Evolutionary conservation across 1,284 basidiomycete genomes (phyloP).

Genomic region (Erythrobasidium hasegawianum): DNA sequence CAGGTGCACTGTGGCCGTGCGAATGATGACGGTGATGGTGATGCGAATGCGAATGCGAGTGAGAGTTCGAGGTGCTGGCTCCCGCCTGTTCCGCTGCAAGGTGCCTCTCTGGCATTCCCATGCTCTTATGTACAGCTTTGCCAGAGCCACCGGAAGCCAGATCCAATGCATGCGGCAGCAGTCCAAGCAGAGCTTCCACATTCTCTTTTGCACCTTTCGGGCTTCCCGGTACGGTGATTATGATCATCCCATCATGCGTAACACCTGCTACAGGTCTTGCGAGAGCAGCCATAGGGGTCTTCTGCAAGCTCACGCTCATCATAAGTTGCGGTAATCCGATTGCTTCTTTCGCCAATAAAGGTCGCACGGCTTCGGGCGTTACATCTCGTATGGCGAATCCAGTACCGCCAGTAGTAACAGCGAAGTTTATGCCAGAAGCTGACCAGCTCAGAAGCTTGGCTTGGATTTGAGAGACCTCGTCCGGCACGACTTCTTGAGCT

Average conservation of each 20-base stretch:
- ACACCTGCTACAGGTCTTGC: slow-evolving; percentile 77
- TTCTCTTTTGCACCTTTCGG: slow-evolving; percentile 78
- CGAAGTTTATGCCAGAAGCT: slow-evolving; percentile 49
- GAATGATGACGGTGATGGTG: slow-evolving; percentile 50
- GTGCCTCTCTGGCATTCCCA: slow-evolving; percentile 19
- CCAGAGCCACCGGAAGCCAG: slow-evolving; percentile 69
- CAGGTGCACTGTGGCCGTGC: slow-evolving; percentile 42
- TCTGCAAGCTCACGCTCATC: slow-evolving; percentile 62
- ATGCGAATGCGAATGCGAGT: slow-evolving; percentile 3
- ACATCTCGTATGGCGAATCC: slow-evolving; percentile 60
- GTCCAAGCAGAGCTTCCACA: slow-evolving; percentile 60
- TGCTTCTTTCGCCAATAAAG: slow-evolving; percentile 68
- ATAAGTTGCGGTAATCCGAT: slow-evolving; percentile 74
- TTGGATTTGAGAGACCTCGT: slow-evolving; percentile 59
- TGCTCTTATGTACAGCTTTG: slow-evolving; percentile 55
- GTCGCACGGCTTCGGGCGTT: slow-evolving; percentile 54
- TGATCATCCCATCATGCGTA: slow-evolving; percentile 57
- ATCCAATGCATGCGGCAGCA: slow-evolving; percentile 63
- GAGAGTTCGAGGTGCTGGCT: background rate
- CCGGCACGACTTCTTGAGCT: slow-evolving; percentile 56
- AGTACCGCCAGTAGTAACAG: slow-evolving; percentile 79
- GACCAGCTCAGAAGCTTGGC: slow-evolving; percentile 55
- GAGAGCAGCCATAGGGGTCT: slow-evolving; percentile 74
- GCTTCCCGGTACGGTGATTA: slow-evolving; percentile 77
- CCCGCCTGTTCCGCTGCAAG: slow-evolving; percentile 19